These are phyloP conservation scores for Musa troglodytarum DNA, from an alignment of 176 grass and related monocot genomes.

Conservation along the genomic window DNA sequence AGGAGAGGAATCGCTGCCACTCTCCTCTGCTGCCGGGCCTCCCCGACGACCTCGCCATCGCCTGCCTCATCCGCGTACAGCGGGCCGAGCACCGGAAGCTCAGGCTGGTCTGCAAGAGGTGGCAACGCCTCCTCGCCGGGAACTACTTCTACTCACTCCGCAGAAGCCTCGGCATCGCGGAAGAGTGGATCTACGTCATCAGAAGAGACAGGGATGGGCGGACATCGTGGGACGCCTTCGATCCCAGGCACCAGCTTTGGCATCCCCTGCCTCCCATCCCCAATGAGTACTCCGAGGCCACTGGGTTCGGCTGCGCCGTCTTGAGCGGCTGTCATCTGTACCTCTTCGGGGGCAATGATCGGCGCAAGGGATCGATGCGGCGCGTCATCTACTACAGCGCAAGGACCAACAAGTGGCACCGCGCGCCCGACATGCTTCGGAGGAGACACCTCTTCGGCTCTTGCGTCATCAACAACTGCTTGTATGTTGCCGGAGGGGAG, in stretches of 20 bases:
- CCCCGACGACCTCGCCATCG: conserved; percentile 65
- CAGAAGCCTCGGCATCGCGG: conserved; percentile 35
- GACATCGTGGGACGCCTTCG: conserved; percentile 51
- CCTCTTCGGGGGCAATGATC: conserved; percentile 49
- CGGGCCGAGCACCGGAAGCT: conserved; percentile 53
- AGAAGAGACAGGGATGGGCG: conserved; percentile 40
- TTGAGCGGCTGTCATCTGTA: conserved; percentile 68
- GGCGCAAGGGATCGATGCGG: conserved; percentile 35
- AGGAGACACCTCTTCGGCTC: conserved; percentile 43
- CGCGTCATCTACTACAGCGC: conserved; percentile 80
- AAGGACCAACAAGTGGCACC: conserved; percentile 71
- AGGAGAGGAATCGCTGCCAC: conserved; percentile 16
- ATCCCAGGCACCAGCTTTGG: conserved; percentile 45
- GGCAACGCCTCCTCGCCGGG: conserved; percentile 57
- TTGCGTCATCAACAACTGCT: conserved; percentile 51
- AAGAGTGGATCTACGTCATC: conserved; percentile 68
- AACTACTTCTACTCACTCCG: conserved; percentile 85
- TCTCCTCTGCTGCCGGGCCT: conserved; percentile 55
- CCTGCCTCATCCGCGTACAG: conserved; percentile 59
- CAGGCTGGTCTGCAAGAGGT: conserved; percentile 51
- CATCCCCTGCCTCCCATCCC: conserved; percentile 55
- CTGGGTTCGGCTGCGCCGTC: conserved; percentile 58
- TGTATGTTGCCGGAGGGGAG: conserved; percentile 73
- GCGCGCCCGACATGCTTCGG: conserved; percentile 69
- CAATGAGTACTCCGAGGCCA: conserved; percentile 43